Base-by-base conservation (phyloP, 176 grass and related monocot genomes). In the Echinochloa phyllopogon region DNA sequence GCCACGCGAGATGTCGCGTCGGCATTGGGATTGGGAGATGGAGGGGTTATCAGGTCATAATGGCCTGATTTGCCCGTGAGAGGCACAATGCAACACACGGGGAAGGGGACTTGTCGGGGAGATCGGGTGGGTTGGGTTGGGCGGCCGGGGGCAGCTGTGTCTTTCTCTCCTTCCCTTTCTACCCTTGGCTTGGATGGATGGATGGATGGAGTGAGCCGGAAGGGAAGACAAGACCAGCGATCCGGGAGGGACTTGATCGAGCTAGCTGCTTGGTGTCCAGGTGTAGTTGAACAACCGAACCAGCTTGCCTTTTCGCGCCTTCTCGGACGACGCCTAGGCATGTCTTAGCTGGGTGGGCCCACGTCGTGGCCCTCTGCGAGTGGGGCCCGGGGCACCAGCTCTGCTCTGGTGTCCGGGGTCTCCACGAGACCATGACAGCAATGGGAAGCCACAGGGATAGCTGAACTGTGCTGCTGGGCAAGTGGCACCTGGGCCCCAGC, bases 31-130 rank as follows among this genome's bases (percentile, higher is more conserved):
- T 33, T 33, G 29, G 29, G 29, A 33, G 29, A 33, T 33, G 29
- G 29, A 80, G 45, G 74, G 58, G 69, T 84, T 80, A 63, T 84
- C 85, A 87, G 68, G 69, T 91, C 81, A 87, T 91, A 76, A 87
- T 87, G 81, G 75, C 43, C n/a, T 74, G 67, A 83, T 79, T 79
- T 79, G 84, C 8, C 80, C 47, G 33, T 83, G 89, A 87, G 80
- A 90, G 80, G 80, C 89, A 90, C 89, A 79, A 84, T 84, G 89
- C 89, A 90, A 84, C 89, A 44, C 84, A 27, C 84, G 80, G 67
- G 43, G 80, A 83, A 80, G 80, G 50, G 52, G 84, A 90, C 69
- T 20, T 74, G 44, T 60, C 29, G 75, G 18, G 4, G 18, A 59
- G 7, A 43, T 76, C 18, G 69, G 33, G 66, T 37, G 68, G 77